A percentile compares a stretch with the other conserved stretches of the same genome.
phyloP scores from a whole-genome alignment of 345 rosid species.

The Gossypium australe region DNA sequence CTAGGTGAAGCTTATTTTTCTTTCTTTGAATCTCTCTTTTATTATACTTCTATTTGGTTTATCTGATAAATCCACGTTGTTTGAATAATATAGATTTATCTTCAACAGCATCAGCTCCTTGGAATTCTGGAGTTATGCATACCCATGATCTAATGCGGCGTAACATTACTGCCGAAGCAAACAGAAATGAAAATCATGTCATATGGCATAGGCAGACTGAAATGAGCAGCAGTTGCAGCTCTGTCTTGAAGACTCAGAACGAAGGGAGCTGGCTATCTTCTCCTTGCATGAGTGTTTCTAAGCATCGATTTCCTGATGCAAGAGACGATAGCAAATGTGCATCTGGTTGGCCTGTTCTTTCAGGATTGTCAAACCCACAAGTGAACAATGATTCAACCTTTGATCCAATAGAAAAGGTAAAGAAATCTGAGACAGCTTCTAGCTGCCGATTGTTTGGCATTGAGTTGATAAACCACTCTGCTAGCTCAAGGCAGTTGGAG shows the following conservation, averaged over 20 bases:
- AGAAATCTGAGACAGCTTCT: constrained; percentile 40
- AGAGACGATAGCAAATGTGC: constrained; percentile 50
- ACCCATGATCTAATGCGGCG: constrained; percentile 46
- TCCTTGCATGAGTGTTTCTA: constrained; percentile 39
- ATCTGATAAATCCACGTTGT: constrained; percentile 12
- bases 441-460: constrained; percentile 73
- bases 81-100: constrained; percentile 34
- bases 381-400: constrained; percentile 30
- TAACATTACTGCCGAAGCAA: constrained; percentile 39
- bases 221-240: constrained; percentile 30
- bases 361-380: constrained; percentile 36
- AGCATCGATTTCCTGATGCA: constrained; percentile 39
- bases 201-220: constrained; percentile 47
- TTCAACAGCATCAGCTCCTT: constrained; percentile 45
- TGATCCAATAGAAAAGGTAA: constrained; percentile 38
- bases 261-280: constrained; percentile 52
- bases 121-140: constrained; percentile 51
- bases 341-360: constrained; percentile 37
- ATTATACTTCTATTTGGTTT: background rate
- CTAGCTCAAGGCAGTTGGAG: constrained; percentile 25
- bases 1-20: constrained; percentile 27
- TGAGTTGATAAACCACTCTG: constrained; percentile 51
- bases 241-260: constrained; percentile 32
- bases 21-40: background rate
- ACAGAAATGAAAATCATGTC: constrained; percentile 37